These are phyloP conservation scores for Steccherinum ochraceum DNA, from an alignment of 768 basidiomycete genomes.

Conservation along the genomic window DNA sequence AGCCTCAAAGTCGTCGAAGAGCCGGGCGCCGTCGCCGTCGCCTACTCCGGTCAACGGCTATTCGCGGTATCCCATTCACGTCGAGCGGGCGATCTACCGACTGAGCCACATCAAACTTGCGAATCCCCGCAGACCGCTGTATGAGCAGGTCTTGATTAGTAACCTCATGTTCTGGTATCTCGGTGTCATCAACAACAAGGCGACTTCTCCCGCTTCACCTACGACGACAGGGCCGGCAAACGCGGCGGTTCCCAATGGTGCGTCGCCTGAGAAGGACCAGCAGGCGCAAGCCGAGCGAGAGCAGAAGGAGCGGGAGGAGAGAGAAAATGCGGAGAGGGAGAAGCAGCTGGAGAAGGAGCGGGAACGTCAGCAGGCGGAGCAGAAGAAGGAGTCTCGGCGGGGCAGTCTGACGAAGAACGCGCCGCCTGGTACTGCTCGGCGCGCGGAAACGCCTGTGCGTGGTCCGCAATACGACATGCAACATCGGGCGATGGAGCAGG, in stretches of 20 bases:
- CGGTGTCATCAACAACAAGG: constrained; percentile 90
- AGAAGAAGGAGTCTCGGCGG: constrained; percentile 35
- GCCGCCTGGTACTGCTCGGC: constrained; percentile 44
- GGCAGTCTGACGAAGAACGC: constrained; percentile 65
- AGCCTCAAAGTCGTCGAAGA: constrained; percentile 73
- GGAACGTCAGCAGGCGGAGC: constrained; percentile 7
- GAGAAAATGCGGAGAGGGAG: constrained; percentile 28
- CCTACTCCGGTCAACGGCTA: constrained; percentile 44
- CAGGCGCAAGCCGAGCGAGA: constrained; percentile 25
- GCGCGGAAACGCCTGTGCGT: constrained; percentile 82
- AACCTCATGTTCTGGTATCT: constrained; percentile 99
- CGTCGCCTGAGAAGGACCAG: constrained; percentile 26
- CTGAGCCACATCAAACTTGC: constrained; percentile 98
- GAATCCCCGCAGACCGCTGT: constrained; percentile 91
- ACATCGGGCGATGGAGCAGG: constrained; percentile 87
- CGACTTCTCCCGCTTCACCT: constrained; percentile 18
- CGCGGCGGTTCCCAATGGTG: constrained; percentile 11
- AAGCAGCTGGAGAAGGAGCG: constrained; percentile 16
- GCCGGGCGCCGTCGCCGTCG: constrained; percentile 47
- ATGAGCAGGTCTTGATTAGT: constrained; percentile 92
- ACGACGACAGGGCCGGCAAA: constrained; percentile 6
- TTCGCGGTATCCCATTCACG: constrained; percentile 94
- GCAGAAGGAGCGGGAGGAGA: constrained; percentile 36
- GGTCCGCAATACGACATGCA: constrained; percentile 94
- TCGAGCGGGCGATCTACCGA: constrained; percentile 96